A percentile compares a stretch with the other conserved stretches of the same genome.
Conservation (phyloP, 768 basidiomycete genomes). For the Podaxis sp. region DNA sequence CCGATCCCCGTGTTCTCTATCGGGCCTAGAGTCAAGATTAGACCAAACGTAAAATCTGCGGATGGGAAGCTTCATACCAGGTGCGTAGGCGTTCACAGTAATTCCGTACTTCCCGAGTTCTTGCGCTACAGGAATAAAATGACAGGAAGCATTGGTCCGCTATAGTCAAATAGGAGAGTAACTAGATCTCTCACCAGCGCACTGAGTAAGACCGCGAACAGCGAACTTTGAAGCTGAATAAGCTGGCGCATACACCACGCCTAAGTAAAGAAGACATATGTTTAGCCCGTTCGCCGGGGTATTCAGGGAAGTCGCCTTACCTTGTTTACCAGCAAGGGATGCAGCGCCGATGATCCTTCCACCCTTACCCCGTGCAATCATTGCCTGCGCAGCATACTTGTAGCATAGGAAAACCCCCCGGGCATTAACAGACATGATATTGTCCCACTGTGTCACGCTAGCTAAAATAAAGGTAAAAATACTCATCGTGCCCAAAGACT, state of each 20-base stretch:
- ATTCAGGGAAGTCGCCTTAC: neutral
- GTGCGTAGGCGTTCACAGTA: constrained; percentile 42
- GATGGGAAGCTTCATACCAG: constrained; percentile 19
- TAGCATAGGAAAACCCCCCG: constrained; percentile 39
- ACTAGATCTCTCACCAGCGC: constrained; percentile 25
- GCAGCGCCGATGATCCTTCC: constrained; percentile 43
- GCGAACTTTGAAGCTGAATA: constrained; percentile 40
- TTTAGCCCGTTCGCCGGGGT: neutral
- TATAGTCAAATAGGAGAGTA: neutral
- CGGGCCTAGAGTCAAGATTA: neutral
- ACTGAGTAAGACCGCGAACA: constrained; percentile 38
- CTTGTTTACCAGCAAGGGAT: constrained; percentile 39
- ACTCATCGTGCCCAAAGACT: neutral
- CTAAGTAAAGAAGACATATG: neutral
- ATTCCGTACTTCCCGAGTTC: constrained; percentile 37
- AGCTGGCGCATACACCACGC: constrained; percentile 9
- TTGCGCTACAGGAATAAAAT: constrained; percentile 23
- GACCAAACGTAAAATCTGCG: neutral
- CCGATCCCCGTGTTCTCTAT: neutral
- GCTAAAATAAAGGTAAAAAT: neutral
- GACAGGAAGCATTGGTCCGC: neutral
- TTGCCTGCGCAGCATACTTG: constrained; percentile 37
- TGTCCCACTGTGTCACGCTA: constrained; percentile 21
- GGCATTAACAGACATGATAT: constrained; percentile 31
- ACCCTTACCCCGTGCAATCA: constrained; percentile 42